Conservation (phyloP, 306 rosid genomes). For the Arachis hypogaea region DNA sequence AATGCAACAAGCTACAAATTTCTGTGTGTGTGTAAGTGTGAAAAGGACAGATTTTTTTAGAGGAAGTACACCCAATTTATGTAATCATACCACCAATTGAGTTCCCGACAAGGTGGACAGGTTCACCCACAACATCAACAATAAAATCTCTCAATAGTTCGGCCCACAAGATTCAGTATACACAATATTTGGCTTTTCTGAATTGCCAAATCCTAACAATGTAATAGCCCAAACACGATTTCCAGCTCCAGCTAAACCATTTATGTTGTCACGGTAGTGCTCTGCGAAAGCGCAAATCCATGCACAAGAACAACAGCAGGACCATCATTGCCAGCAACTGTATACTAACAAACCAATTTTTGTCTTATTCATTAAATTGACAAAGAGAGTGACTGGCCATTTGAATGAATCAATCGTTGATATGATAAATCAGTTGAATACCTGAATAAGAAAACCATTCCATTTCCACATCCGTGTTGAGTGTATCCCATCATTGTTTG, state of each 20-base stretch:
- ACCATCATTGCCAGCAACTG: conserved; percentile 74
- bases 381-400: conserved; percentile 6
- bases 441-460: conserved; percentile 87
- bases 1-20: neutral
- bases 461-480: conserved; percentile 80
- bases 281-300: conserved; percentile 90
- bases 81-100: conserved; percentile 79
- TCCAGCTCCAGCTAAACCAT: conserved; percentile 60
- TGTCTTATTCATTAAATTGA: conserved; percentile 24
- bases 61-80: conserved; percentile 13
- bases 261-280: conserved; percentile 82
- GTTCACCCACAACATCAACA: conserved; percentile 80
- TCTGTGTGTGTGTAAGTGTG: conserved; percentile 1
- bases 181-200: conserved; percentile 85
- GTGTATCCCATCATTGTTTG: conserved; percentile 40
- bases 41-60: conserved; percentile 22
- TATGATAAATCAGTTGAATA: conserved; percentile 35
- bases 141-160: conserved; percentile 83
- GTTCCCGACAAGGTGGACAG: conserved; percentile 88
- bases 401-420: conserved; percentile 24
- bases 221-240: conserved; percentile 86
- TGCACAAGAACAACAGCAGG: conserved; percentile 86
- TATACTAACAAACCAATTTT: conserved; percentile 60
- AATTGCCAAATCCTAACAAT: conserved; percentile 83
- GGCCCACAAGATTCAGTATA: conserved; percentile 88